Percentiles rank a stretch among this genome's conserved stretches.
Evolutionary conservation across 2,329 filamentous ascomycete species (phyloP).

Genomic region (Diaporthe destruens): DNA sequence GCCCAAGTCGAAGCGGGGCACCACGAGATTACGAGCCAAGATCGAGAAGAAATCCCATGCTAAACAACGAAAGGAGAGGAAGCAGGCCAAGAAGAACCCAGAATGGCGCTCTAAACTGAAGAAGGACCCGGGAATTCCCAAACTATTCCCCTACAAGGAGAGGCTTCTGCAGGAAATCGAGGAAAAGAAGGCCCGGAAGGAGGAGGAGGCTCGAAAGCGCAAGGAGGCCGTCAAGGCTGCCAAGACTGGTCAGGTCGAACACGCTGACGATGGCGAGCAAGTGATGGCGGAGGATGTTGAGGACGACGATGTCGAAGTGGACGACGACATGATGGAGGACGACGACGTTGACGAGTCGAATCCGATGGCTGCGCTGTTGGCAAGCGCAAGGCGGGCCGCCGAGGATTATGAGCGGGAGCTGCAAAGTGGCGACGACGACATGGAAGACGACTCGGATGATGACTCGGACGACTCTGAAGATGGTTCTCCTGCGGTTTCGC

Average conservation of each 20-base stretch:
- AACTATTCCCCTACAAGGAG: constrained; percentile 98
- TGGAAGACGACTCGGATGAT: constrained; percentile 52
- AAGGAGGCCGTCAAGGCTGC: constrained; percentile 79
- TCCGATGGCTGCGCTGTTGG: constrained; percentile 91
- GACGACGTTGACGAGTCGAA: constrained; percentile 77
- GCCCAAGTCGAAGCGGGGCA: constrained; percentile 92
- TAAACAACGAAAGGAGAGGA: constrained; percentile 91
- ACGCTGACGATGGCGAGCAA: constrained; percentile 59
- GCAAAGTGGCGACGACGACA: constrained; percentile 69
- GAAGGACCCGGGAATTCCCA: constrained; percentile 98
- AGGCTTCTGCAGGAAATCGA: constrained; percentile 95
- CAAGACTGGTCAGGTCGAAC: constrained; percentile 63
- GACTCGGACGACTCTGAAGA: constrained; percentile 66
- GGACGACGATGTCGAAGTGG: constrained; percentile 60
- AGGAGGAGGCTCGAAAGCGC: constrained; percentile 79
- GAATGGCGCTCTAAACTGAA: constrained; percentile 96
- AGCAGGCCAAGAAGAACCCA: constrained; percentile 94
- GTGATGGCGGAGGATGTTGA: constrained; percentile 59
- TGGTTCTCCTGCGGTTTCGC: constrained; percentile 61
- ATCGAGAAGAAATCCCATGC: constrained; percentile 92
- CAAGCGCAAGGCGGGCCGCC: constrained; percentile 84
- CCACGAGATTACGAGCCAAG: constrained; percentile 92
- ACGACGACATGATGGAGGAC: constrained; percentile 62
- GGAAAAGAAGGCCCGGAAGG: constrained; percentile 83
- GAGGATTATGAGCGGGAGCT: constrained; percentile 78